phyloP scores from a whole-genome alignment of 805 yeast genomes.

The Priceomyces medius region DNA sequence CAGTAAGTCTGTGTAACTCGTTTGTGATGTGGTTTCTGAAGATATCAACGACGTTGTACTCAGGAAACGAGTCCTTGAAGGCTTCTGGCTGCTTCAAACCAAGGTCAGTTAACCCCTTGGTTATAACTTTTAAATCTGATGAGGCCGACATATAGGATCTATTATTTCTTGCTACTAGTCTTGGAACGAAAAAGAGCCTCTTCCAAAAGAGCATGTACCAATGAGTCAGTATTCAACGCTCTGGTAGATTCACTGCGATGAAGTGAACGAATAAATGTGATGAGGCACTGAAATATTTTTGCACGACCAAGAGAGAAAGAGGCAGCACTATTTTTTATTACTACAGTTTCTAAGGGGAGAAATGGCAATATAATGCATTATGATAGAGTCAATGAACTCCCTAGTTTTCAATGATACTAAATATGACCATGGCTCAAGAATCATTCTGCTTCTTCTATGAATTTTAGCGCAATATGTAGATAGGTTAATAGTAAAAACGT shows the following conservation, averaged over 20 bases:
- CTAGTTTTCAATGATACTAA: no score
- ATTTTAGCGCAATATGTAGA: no score
- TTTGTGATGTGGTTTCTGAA: conserved; percentile 86
- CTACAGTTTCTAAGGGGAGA: no score
- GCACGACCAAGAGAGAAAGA: not conserved
- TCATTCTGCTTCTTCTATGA: no score
- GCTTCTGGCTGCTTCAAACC: conserved; percentile 46
- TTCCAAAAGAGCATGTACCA: conserved; percentile 6
- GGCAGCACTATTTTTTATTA: not conserved
- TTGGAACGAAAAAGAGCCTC: conserved; percentile 2
- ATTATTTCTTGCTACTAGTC: conserved; percentile 1
- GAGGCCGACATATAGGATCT: conserved; percentile 6
- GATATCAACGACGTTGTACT: conserved; percentile 77
- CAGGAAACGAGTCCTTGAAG: conserved; percentile 63
- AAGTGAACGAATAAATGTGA: not conserved
- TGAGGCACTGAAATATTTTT: not conserved
- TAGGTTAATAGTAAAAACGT: no score
- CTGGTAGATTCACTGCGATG: not conserved
- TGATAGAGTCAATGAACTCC: no score
- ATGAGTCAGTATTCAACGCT: not conserved
- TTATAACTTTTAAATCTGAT: conserved; percentile 26
- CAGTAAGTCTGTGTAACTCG: conserved; percentile 71
- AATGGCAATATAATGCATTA: no score
- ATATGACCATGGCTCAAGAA: no score
- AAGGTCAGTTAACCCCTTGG: conserved; percentile 32